Base-by-base conservation (phyloP, 1,284 basidiomycete species). In the Taiwanofungus camphoratus region DNA sequence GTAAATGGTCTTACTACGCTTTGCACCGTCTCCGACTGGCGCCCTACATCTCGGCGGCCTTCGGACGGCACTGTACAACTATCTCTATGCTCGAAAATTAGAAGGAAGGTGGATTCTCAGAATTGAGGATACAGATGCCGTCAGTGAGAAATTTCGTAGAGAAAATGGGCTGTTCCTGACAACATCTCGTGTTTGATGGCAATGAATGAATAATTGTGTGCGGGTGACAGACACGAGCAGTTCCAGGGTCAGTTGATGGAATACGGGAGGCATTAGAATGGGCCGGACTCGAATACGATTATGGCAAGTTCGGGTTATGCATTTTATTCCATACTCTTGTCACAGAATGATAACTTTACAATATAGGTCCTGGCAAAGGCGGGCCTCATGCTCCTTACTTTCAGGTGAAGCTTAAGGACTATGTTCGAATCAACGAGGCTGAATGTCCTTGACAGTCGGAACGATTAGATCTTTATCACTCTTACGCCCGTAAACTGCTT, bases 11-110 rank as follows among this genome's bases (percentile, higher is more conserved):
- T 62, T 87, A 8, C 61, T 99, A 6, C 84, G 95, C 5, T 99
- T 99, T 63, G 95, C 95, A 0, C 95, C 96, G 0, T 98, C 95
- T 0, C 96, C 96, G 0, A 99, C 96, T 0, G 95, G 96, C 2
- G 77, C 84, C 36, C 72, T 99, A 2, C 95, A 99, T 65, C 80
- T 99, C 1, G 95, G 95, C 2, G 95, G 96, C 0, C 77, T 99
- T n/a, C 71, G 96, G 15, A 99, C 94, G 37, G 96, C 94, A 0
- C 71, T 99, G 3, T 94, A 94, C 68, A 99, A 99, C 61, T 78
- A 97, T 58, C 67, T 98, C 0, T 83, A 87, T 45, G 89, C 93
- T 1, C 76, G 77, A 53, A 91, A 88, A 58, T 71, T 79, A 21
- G 79, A 78, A 2, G 94, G 93, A 2, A 84, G 85, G 57, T 97